A percentile compares a stretch with the other conserved stretches of the same genome.
Conservation (phyloP, 805 yeast genomes). For the Ogataea zsoltii region DNA sequence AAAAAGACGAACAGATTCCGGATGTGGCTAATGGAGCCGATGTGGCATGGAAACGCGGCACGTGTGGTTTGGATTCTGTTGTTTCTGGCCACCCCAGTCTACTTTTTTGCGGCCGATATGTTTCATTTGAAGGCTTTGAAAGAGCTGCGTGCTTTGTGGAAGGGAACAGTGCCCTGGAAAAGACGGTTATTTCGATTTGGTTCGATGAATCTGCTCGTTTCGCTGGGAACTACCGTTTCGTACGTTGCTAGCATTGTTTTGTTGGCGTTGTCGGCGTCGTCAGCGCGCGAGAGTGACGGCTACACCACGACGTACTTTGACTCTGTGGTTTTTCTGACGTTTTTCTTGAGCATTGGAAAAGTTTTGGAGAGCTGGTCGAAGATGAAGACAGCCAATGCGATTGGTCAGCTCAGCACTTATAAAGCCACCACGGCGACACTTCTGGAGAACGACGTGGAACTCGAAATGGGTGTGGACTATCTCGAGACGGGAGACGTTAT, state of each 20-base stretch:
- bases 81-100: constrained; percentile 68
- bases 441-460: constrained; percentile 28
- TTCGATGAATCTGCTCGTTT: constrained; percentile 74
- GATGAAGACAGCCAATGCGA: constrained; percentile 64
- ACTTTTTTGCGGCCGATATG: constrained; percentile 70
- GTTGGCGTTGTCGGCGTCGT: constrained; percentile 45
- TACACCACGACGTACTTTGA: constrained; percentile 72
- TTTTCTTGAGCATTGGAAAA: constrained; percentile 71
- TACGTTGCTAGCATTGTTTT: constrained; percentile 67
- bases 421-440: constrained; percentile 53
- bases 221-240: constrained; percentile 71
- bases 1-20: constrained; percentile 43
- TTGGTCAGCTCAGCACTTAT: constrained; percentile 51
- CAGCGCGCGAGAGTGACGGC: constrained; percentile 35
- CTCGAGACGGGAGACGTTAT: constrained; percentile 55
- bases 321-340: constrained; percentile 73
- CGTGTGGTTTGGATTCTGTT: constrained; percentile 67
- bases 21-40: constrained; percentile 58
- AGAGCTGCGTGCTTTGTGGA: constrained; percentile 61
- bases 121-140: constrained; percentile 68
- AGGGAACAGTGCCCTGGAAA: constrained; percentile 51
- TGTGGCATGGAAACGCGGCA: constrained; percentile 63
- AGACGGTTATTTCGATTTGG: constrained; percentile 68
- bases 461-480: constrained; percentile 39
- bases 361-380: constrained; percentile 67